Evolutionary conservation across 2,329 filamentous ascomycete genomes (phyloP), one percentile per base, ranked within the genome.

Genomic region (Pyricularia sp.): DNA sequence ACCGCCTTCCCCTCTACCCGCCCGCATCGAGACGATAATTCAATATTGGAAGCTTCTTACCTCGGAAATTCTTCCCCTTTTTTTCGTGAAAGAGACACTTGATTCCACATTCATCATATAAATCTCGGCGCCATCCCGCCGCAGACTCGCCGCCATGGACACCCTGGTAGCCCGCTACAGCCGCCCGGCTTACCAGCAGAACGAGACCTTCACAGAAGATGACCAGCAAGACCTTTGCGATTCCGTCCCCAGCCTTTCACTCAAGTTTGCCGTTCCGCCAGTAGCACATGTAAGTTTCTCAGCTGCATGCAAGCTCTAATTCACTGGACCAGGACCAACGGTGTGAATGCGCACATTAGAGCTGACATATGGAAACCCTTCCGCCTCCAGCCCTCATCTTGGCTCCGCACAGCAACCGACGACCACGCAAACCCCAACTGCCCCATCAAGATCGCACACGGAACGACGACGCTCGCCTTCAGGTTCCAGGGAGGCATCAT

Each of bases 391-490:
- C 92, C 93, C 74, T 92, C 93, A 72, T 89, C 93, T 76, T 99
- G 95, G 91, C 92, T 99, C 77, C 94, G 95, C 78, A 92, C 95
- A 75, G 93, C 93, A 81, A 98, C 95, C 74, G 95, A 99, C 84
- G 95, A 99, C 87, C 90, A 94, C 81, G 90, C 93, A 76, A 99
- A 99, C 85, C 93, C 95, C 70, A 89, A 92, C 82, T 97, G 94
- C 82, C 95, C 95, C 75, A 99, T 99, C 87, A 99, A 99, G 87
- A 94, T 99, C 76, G 95, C 95, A 72, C 95, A 99, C 88, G 95
- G 95, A 78, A 99, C 95, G 71, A 99, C 95, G 70, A 99, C 95
- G 68, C 89, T 99, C 71, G 94, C 94, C 72, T 99, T 99, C 87
- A 90, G 94, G 78, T 99, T 98, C 86, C 90, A 98, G 83, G 94